phyloP scores from a whole-genome alignment of 345 rosid genomes.

The Physaria fendleri region DNA sequence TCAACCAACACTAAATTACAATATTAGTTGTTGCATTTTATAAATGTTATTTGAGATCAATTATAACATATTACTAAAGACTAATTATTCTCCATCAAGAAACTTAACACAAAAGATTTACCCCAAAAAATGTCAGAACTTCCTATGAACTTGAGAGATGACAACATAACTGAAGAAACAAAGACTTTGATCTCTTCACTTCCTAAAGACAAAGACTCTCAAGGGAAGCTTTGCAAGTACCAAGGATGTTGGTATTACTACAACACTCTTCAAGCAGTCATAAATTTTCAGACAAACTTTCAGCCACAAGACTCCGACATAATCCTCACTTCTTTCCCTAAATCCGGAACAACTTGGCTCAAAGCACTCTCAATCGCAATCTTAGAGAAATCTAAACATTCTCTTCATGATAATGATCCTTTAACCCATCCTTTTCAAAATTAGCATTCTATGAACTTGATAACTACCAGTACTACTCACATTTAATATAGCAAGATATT shows the following conservation, averaged over 20 bases:
- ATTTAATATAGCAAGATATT: too few species aligned
- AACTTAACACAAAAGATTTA: too few species aligned
- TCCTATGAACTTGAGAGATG: neutral
- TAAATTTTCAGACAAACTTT: neutral
- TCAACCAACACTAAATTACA: too few species aligned
- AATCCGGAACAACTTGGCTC: neutral
- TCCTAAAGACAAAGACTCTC: neutral
- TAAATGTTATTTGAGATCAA: too few species aligned
- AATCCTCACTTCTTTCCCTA: neutral
- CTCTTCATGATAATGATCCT: neutral
- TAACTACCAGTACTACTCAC: too few species aligned
- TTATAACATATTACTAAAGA: too few species aligned
- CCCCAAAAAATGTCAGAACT: too few species aligned
- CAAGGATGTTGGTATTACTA: neutral
- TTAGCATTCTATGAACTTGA: too few species aligned
- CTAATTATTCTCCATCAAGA: too few species aligned
- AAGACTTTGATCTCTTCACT: neutral
- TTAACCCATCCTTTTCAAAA: too few species aligned
- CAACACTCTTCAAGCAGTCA: neutral
- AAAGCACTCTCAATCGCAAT: neutral
- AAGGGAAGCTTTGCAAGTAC: neutral
- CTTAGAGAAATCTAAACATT: neutral
- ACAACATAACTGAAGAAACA: neutral
- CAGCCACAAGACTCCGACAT: neutral
- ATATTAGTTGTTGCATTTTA: too few species aligned